Conservation (phyloP, 2,329 filamentous ascomycete species). For the Colletotrichum trifolii region DNA sequence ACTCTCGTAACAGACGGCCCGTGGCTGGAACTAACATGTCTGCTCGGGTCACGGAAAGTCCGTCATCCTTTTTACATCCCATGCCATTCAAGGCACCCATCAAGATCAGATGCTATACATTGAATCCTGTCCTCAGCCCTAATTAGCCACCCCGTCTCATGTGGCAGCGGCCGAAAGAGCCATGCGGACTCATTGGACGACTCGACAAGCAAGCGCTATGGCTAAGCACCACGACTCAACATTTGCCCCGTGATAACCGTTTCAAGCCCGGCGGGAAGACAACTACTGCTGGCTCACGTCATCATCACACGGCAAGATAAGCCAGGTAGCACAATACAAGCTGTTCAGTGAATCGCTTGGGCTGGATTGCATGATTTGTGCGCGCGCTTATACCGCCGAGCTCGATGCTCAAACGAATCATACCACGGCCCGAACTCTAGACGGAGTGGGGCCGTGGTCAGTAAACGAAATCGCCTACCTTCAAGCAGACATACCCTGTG, state of each 20-base stretch:
- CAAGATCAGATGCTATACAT: constrained; percentile 9
- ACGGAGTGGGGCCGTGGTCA: constrained; percentile 22
- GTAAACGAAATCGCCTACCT: constrained; percentile 1
- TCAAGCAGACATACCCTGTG: background rate
- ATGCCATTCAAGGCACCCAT: background rate
- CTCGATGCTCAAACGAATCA: background rate
- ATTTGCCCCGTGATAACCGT: constrained; percentile 4
- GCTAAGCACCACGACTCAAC: constrained; percentile 14
- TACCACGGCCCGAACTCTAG: constrained; percentile 5
- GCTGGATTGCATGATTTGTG: too few species aligned
- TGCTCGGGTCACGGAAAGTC: constrained; percentile 6
- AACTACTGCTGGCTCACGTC: too few species aligned
- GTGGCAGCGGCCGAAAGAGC: constrained; percentile 22
- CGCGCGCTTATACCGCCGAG: too few species aligned
- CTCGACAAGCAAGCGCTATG: constrained; percentile 15
- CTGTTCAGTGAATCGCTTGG: too few species aligned
- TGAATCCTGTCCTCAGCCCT: constrained; percentile 18
- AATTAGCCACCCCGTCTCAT: constrained; percentile 25
- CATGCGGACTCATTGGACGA: constrained; percentile 14
- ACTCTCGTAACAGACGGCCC: constrained; percentile 26
- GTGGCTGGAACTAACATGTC: constrained; percentile 16
- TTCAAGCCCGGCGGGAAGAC: constrained; percentile 8
- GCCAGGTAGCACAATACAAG: too few species aligned
- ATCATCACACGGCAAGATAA: too few species aligned
- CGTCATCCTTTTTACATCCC: constrained; percentile 13